Conservation (phyloP, 2,329 filamentous ascomycete genomes). For the Colletotrichum magnum region DNA sequence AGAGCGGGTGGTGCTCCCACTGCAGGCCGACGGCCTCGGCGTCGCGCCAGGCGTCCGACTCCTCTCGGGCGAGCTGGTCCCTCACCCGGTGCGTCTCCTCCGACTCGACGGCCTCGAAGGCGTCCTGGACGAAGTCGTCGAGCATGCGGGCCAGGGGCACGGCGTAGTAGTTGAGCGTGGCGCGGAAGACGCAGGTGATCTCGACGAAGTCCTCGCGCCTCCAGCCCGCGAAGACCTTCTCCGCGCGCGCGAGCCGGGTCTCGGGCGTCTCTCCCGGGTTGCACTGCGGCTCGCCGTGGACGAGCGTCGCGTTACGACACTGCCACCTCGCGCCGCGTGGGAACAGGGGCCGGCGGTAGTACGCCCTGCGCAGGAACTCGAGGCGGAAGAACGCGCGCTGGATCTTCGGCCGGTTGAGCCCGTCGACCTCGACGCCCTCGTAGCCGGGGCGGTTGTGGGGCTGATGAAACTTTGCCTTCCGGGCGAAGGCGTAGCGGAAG, state of each 20-base stretch:
- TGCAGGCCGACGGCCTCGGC: slow-evolving; percentile 4
- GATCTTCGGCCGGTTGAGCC: background rate
- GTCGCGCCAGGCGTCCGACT: background rate
- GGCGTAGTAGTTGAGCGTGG: slow-evolving; percentile 28
- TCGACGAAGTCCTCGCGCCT: slow-evolving; percentile 11
- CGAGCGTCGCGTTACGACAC: background rate
- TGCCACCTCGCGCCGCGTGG: slow-evolving; percentile 7
- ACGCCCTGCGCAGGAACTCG: slow-evolving; percentile 20
- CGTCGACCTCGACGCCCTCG: slow-evolving; percentile 12
- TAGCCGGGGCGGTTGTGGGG: background rate
- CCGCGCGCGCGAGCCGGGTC: slow-evolving; percentile 12
- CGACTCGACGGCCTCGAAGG: background rate
- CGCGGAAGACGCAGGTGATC: slow-evolving; percentile 29
- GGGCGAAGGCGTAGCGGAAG: slow-evolving; percentile 16
- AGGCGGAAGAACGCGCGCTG: slow-evolving; percentile 38
- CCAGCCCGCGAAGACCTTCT: slow-evolving; percentile 15
- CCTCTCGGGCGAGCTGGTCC: background rate
- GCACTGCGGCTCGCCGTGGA: background rate
- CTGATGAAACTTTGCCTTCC: background rate
- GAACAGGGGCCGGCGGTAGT: slow-evolving; percentile 24
- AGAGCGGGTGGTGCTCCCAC: slow-evolving; percentile 13
- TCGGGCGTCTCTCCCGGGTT: slow-evolving; percentile 8
- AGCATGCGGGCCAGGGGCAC: slow-evolving; percentile 6
- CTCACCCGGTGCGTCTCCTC: background rate
- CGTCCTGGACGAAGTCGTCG: background rate